Conservation (phyloP, 139 green algal species). For the Picocystis salinarum region DNA sequence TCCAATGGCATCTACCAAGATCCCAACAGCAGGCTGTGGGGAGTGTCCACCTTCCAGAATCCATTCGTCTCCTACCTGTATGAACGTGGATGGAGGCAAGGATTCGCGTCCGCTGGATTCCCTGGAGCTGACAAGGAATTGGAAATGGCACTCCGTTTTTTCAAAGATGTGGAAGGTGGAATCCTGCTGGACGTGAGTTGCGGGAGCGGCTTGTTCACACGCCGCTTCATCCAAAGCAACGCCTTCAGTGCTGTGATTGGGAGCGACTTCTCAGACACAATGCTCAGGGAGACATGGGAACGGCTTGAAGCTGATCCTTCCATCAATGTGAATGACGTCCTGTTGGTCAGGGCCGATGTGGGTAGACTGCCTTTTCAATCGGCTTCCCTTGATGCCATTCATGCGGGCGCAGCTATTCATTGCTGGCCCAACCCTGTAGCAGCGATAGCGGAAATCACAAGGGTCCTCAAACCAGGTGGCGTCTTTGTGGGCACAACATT, state of each 20-base stretch:
- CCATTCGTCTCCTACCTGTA: slow-evolving; percentile 72
- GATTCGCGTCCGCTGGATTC: slow-evolving; percentile 73
- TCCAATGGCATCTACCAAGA: too few relatives aligned
- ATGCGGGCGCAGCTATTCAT: slow-evolving; percentile 88
- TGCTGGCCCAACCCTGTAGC: slow-evolving; percentile 74
- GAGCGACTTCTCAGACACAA: slow-evolving; percentile 58
- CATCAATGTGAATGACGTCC: slow-evolving; percentile 6
- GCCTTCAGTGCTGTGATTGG: slow-evolving; percentile 58
- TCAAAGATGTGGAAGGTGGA: slow-evolving; percentile 16
- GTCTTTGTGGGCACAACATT: slow-evolving; percentile 87
- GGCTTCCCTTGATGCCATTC: slow-evolving; percentile 58
- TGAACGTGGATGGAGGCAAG: slow-evolving; percentile 84
- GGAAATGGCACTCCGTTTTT: slow-evolving; percentile 29
- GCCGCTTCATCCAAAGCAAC: slow-evolving; percentile 47
- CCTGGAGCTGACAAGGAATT: slow-evolving; percentile 17
- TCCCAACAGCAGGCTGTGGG: too few relatives aligned
- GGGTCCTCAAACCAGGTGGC: slow-evolving; percentile 75
- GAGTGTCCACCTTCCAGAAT: too few relatives aligned
- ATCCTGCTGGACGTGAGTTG: slow-evolving; percentile 73
- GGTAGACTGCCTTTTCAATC: slow-evolving; percentile 69
- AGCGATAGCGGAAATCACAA: slow-evolving; percentile 67
- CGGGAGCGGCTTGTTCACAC: slow-evolving; percentile 74
- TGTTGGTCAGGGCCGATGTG: slow-evolving; percentile 65
- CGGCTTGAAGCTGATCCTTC: slow-evolving; percentile 27
- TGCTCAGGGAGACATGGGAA: slow-evolving; percentile 58